A percentile compares a stretch with the other conserved stretches of the same genome.
phyloP scores from a whole-genome alignment of 805 yeast genomes.

The Sugiyamaella valdiviana region DNA sequence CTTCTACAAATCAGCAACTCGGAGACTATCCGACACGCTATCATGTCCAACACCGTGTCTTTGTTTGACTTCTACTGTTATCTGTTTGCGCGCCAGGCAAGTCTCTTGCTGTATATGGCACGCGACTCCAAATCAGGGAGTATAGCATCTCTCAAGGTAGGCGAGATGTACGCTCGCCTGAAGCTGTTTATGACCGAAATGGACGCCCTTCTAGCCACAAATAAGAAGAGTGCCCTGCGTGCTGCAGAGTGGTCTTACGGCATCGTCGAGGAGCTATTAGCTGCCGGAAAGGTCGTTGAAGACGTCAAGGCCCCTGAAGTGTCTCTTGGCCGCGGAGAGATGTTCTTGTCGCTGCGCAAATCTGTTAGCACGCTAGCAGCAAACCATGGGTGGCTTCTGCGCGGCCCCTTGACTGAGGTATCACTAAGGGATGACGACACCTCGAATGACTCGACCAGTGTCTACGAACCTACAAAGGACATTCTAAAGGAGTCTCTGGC shows the following conservation, averaged over 20 bases:
- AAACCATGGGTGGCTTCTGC: slow-evolving; percentile 25
- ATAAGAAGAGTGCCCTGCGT: slow-evolving; percentile 18
- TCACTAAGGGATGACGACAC: slow-evolving; percentile 13
- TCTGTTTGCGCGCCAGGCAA: slow-evolving; percentile 33
- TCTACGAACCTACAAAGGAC: neutral
- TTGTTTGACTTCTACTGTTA: slow-evolving; percentile 36
- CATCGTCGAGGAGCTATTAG: slow-evolving; percentile 40
- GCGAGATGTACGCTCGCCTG: slow-evolving; percentile 30
- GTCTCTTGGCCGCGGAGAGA: slow-evolving; percentile 37
- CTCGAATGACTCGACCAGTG: slow-evolving; percentile 9
- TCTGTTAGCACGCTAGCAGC: slow-evolving; percentile 30
- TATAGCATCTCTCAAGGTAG: slow-evolving; percentile 17
- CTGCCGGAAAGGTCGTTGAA: slow-evolving; percentile 9
- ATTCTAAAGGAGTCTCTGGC: slow-evolving; percentile 23
- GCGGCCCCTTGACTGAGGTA: slow-evolving; percentile 29
- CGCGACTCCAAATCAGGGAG: slow-evolving; percentile 23
- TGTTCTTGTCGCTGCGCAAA: slow-evolving; percentile 37
- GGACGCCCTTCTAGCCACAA: slow-evolving; percentile 22
- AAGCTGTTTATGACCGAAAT: slow-evolving; percentile 39
- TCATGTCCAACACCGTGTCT: slow-evolving; percentile 33
- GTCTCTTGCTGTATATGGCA: slow-evolving; percentile 28
- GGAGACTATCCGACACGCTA: slow-evolving; percentile 24
- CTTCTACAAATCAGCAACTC: slow-evolving; percentile 20
- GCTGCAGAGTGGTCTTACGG: slow-evolving; percentile 33
- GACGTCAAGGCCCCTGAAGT: slow-evolving; percentile 29